Base-by-base conservation (phyloP, 2,329 filamentous ascomycete species). In the Scedosporium aurantiacum region DNA sequence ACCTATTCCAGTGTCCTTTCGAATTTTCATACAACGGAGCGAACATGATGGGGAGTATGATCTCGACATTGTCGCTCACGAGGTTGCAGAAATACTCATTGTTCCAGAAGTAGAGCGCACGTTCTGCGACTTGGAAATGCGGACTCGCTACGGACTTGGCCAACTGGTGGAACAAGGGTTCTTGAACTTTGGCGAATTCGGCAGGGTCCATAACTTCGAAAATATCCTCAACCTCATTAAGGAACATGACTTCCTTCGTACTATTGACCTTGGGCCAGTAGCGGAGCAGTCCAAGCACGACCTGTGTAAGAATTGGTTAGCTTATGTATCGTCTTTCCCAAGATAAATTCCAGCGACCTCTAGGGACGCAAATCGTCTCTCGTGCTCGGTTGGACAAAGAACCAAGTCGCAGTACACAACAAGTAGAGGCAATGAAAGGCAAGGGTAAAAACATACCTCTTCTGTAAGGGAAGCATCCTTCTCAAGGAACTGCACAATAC, bases 261-360 rank as follows among this genome's bases (percentile, higher is more conserved):
- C 94, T 97, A 77, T 99, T 99, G 68, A 96, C 91, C 80, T 99
- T 99, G 57, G 94, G 94, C 94, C 94, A 99, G 74, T 97, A 99
- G 67, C 94, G 88, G 65, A 99, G 81, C 61, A 99, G 81, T 55
- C 94, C 94, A 66, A 97, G 85, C 57, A 99, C 94, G 64, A 97
- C 91, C 89, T 92, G 65, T 16, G 62, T 47, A 61, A 65, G 58
- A 58, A 67, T 66, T 58, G 66, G 67, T 64, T 65, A 62, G 45
- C 59, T 16, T 57, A 47, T 18, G 43, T 21, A 25, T 32, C 28
- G 6, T 8, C 14, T n/a, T 2, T 55, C 21, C 18, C 2, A 37
- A 16, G 21, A n/a, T n/a, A n/a, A n/a, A n/a, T n/a, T n/a, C n/a
- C n/a, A n/a, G n/a, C n/a, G n/a, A n/a, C n/a, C n/a, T n/a, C n/a